Evolutionary conservation across 2,329 filamentous ascomycete genomes (phyloP).

Genomic region (Delphinella strobiligena): DNA sequence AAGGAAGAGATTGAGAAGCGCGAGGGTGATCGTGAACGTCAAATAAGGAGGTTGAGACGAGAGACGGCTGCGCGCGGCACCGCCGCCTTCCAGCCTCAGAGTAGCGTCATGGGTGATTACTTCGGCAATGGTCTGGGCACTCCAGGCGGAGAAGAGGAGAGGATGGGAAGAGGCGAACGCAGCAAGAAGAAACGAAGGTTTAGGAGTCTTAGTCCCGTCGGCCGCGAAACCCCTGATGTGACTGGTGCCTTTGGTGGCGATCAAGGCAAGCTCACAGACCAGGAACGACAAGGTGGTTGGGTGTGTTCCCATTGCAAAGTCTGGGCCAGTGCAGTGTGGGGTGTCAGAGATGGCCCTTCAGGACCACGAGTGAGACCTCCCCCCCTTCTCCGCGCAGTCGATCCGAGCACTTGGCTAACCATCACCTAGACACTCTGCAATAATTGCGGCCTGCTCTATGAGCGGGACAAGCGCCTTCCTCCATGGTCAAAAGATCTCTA

Average conservation of each 20-base stretch:
- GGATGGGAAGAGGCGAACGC: slow-evolving; percentile 81
- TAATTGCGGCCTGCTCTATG: slow-evolving; percentile 83
- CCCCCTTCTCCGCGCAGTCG: too few relatives aligned
- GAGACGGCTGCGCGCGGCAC: slow-evolving; percentile 73
- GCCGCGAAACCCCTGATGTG: slow-evolving; percentile 70
- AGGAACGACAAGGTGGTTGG: slow-evolving; percentile 69
- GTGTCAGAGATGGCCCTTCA: slow-evolving; percentile 78
- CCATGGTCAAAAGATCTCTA: slow-evolving; percentile 65
- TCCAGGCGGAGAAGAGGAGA: slow-evolving; percentile 46
- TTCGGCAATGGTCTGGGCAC: slow-evolving; percentile 38
- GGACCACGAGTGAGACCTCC: slow-evolving; percentile 75
- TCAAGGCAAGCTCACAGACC: slow-evolving; percentile 53
- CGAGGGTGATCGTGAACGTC: slow-evolving; percentile 84
- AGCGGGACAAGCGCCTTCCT: slow-evolving; percentile 74
- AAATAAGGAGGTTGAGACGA: slow-evolving; percentile 72
- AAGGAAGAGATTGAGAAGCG: slow-evolving; percentile 98
- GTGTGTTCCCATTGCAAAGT: slow-evolving; percentile 78
- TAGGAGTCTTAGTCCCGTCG: slow-evolving; percentile 71
- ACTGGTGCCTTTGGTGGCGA: slow-evolving; percentile 56
- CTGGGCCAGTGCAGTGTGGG: slow-evolving; percentile 87
- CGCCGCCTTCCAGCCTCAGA: slow-evolving; percentile 33
- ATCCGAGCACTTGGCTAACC: too few relatives aligned
- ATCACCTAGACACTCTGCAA: slow-evolving; percentile 65
- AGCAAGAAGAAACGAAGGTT: slow-evolving; percentile 94
- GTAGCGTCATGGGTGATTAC: slow-evolving; percentile 35